Evolutionary conservation across 108 stramenopile genomes (phyloP).

Genomic region (Nitzschia putrida): DNA sequence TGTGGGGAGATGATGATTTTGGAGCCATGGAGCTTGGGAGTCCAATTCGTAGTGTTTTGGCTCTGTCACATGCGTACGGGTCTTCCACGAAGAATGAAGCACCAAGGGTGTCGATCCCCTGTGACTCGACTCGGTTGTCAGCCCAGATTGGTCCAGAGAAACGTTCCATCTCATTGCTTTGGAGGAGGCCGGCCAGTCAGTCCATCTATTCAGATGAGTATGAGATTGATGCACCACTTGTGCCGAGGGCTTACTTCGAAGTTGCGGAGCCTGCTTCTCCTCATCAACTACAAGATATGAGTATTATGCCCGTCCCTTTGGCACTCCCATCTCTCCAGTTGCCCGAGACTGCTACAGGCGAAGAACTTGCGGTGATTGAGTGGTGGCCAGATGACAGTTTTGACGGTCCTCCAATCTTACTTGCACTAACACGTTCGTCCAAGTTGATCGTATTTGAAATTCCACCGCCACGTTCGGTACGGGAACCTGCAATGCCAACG

Average conservation of each 20-base stretch:
- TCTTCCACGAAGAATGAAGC: not conserved
- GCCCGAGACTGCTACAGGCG: conserved; percentile 33
- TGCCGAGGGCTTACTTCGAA: conserved; percentile 5
- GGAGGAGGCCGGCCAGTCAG: conserved; percentile 64
- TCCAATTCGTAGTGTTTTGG: conserved; percentile 66
- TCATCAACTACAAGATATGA: conserved; percentile 55
- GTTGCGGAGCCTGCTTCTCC: conserved; percentile 8
- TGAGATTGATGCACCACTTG: conserved; percentile 22
- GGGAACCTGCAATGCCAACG: conserved; percentile 75
- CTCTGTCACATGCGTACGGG: conserved; percentile 22
- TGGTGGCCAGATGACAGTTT: conserved; percentile 83
- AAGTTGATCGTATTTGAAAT: conserved; percentile 73
- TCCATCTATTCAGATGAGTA: conserved; percentile 32
- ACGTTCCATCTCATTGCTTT: conserved; percentile 58
- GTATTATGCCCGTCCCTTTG: conserved; percentile 64
- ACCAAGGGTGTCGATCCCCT: conserved; percentile 42
- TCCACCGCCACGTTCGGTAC: conserved; percentile 71
- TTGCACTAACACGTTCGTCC: conserved; percentile 58
- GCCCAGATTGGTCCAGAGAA: conserved; percentile 49
- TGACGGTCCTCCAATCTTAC: conserved; percentile 68
- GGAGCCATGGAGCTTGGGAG: conserved; percentile 83
- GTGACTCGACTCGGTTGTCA: conserved; percentile 67
- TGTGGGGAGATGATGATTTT: conserved; percentile 82
- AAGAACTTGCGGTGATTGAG: conserved; percentile 40
- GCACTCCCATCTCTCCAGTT: conserved; percentile 60